Base-by-base conservation (phyloP, 352 stramenopile genomes). In the Pythium vanterpoolii region DNA sequence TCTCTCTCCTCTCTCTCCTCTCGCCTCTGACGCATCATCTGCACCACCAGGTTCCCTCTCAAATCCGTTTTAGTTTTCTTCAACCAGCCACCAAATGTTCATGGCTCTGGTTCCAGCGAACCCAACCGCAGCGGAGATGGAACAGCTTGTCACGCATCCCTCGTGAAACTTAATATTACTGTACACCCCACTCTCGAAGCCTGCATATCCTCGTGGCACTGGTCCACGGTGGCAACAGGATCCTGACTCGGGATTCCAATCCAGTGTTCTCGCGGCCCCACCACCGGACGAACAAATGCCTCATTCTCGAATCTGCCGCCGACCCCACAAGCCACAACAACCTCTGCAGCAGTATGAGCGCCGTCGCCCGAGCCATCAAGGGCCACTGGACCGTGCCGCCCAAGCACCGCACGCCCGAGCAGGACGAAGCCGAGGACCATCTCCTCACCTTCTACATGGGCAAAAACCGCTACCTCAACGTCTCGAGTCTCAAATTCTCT, bases 401-500 rank as follows among this genome's bases (percentile, higher is more conserved):
- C 3, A 64, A 62, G 50, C 40, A 66, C 28, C 68, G 68, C 47
- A 69, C 69, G 44, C 26, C 39, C 14, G 62, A 72, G 61, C 64
- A 77, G 50, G 58, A 73, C 36, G 58, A 69, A 14, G 69, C 69
- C n/a, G 69, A 77, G 48, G 44, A 67, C 36, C 62, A 72, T 48
- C 55, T 77, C 24, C 24, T 73, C 63, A 69, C 50, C 36, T 63
- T 74, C 54, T 76, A 70, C 54, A 23, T 69, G 24, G 58, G 57
- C 46, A 66, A 69, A 45, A 59, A 59, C 47, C 62, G 64, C 24
- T 77, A 71, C 60, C 23, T 72, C 16, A 67, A 61, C 55, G 1
- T 65, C 44, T 43, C 74, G 1, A 54, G 38, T 13, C 9, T 86
- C 45, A 54, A 49, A n/a, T 85, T 87, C 55, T 82, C 71, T 34